Percentiles rank a stretch among this genome's conserved stretches.
Evolutionary conservation across 352 stramenopile species (phyloP).

Genomic region (Globisporangium viniferum): DNA sequence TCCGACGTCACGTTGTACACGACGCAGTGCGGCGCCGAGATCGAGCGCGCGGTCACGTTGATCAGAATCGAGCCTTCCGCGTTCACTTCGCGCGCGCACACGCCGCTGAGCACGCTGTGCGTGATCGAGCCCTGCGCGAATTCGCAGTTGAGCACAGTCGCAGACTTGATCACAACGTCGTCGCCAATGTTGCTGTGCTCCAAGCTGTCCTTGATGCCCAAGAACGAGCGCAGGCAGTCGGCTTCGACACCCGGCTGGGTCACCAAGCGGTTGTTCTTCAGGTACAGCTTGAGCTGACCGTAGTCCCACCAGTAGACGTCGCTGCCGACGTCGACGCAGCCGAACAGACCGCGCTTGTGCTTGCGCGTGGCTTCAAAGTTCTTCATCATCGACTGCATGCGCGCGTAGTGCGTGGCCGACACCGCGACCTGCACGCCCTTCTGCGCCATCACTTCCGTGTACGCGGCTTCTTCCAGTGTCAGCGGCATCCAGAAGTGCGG

Average conservation of each 20-base stretch:
- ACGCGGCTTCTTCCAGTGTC: constrained; percentile 91
- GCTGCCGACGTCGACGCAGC: constrained; percentile 95
- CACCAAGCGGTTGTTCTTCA: constrained; percentile 96
- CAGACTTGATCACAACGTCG: constrained; percentile 49
- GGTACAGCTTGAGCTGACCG: constrained; percentile 97
- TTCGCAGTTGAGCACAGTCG: constrained; percentile 80
- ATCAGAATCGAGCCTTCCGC: constrained; percentile 96
- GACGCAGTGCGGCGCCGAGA: constrained; percentile 92
- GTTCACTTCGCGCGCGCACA: constrained; percentile 88
- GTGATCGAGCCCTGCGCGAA: constrained; percentile 65
- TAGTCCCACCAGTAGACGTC: constrained; percentile 99
- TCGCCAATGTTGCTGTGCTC: constrained; percentile 75
- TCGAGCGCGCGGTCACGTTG: constrained; percentile 96
- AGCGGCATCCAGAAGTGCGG: constrained; percentile 99
- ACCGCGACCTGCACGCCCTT: constrained; percentile 85
- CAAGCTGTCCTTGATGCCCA: constrained; percentile 74
- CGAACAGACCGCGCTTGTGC: constrained; percentile 90
- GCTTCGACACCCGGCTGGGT: constrained; percentile 81
- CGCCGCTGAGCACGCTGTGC: constrained; percentile 87
- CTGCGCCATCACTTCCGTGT: constrained; percentile 93
- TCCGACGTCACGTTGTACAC: constrained; percentile 98
- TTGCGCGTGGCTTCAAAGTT: constrained; percentile 70
- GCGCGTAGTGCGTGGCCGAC: constrained; percentile 85
- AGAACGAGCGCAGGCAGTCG: constrained; percentile 73
- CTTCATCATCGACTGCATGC: constrained; percentile 91